Percentiles rank a stretch among this genome's conserved stretches.
Conservation (phyloP, 768 basidiomycete genomes). For the Boletellus sp. region DNA sequence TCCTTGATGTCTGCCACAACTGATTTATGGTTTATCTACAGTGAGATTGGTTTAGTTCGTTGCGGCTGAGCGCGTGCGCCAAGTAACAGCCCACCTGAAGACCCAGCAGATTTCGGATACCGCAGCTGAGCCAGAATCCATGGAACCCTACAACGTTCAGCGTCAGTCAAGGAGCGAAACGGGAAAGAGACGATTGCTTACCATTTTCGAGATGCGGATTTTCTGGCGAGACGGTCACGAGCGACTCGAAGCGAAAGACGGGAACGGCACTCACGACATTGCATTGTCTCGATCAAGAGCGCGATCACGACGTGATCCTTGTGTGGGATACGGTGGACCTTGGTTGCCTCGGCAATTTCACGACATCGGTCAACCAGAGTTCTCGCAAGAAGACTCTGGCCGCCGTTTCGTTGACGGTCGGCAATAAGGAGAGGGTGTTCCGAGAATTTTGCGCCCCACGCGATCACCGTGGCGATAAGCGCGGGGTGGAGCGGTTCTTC, state of each 20-base stretch:
- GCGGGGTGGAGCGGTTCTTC: slow-evolving; percentile 61
- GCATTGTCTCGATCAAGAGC: slow-evolving; percentile 76
- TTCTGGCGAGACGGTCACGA: slow-evolving; percentile 42
- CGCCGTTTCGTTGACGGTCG: slow-evolving; percentile 66
- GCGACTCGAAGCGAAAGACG: not conserved
- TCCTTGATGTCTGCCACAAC: slow-evolving; percentile 71
- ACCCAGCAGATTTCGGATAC: slow-evolving; percentile 75
- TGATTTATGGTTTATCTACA: slow-evolving; percentile 80
- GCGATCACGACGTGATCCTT: slow-evolving; percentile 81
- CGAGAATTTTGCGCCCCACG: slow-evolving; percentile 92
- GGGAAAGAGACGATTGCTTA: slow-evolving; percentile 31
- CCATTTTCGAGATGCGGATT: slow-evolving; percentile 69
- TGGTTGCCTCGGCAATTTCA: slow-evolving; percentile 82
- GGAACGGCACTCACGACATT: slow-evolving; percentile 70
- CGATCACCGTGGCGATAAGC: slow-evolving; percentile 80
- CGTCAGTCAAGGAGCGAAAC: slow-evolving; percentile 17
- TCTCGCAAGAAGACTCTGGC: slow-evolving; percentile 76
- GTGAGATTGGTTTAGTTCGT: slow-evolving; percentile 5
- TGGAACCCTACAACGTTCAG: slow-evolving; percentile 58
- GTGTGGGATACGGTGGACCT: slow-evolving; percentile 77
- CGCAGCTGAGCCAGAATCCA: slow-evolving; percentile 78
- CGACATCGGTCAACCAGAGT: slow-evolving; percentile 75
- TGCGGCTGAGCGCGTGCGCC: slow-evolving; percentile 5
- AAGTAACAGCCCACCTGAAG: slow-evolving; percentile 50
- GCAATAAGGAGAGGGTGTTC: slow-evolving; percentile 81